Base-by-base conservation (phyloP, 1,139 yeast species). In the Candida sp. region DNA sequence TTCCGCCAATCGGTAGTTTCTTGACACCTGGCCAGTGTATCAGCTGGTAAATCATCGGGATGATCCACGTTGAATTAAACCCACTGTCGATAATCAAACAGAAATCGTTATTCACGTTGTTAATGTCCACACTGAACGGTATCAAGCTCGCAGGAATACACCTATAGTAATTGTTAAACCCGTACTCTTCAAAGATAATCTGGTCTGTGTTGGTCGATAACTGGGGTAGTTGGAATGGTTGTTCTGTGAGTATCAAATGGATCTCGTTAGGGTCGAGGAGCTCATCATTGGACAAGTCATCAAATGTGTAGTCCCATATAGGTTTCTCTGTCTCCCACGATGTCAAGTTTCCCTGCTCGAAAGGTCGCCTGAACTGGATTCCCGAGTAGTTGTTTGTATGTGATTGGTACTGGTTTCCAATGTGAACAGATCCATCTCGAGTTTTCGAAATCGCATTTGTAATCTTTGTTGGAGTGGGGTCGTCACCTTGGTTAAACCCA, bases 241-340 rank as follows among this genome's bases (percentile, higher is more conserved):
- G 78, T 62, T 94, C 98, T 1, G 92, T 83, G 49, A 86, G 72
- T 2, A 87, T 69, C 45, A 89, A 72, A 42, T 84, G 81, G 1
- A 81, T 70, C 23, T 73, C 78, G 11, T 69, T 54, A 3, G 85
- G 76, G 50, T 83, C 86, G 65, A 66, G 50, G 34, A 65, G 72
- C 40, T 54, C 55, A 65, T 26, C 40, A 44, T 56, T 77, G 58
- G 56, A 71, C 59, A 67, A 63, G 50, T 61, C 72, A 66, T 62
- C 81, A 52, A 65, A 61, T 1, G 90, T 79, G 56, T 87, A 83
- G 66, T 96, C 98, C 99, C 99, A 96, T 3, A 96, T 81, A n/a
- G 89, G 88, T 63, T 88, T 89, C 65, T 96, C 93, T 1, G 90
- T 73, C 57, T 91, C 97, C 99, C 99, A 96, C 38, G 96, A 90